A percentile compares a stretch with the other conserved stretches of the same genome.
Evolutionary conservation across 2,329 filamentous ascomycete genomes (phyloP).

Genomic region (Colletotrichum melonis): DNA sequence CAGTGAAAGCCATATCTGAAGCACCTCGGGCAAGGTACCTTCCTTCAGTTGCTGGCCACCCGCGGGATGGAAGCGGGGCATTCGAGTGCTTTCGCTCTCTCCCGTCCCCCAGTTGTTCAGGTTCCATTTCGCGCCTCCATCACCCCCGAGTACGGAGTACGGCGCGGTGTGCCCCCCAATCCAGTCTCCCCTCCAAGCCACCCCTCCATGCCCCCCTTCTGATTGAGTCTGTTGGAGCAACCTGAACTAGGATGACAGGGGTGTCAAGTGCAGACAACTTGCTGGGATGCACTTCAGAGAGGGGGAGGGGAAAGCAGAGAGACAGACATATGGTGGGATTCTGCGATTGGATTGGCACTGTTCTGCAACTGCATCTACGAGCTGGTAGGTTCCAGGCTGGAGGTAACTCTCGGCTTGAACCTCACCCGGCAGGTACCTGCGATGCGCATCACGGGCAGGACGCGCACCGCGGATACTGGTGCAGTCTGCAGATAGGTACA

Average conservation of each 20-base stretch:
- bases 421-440: conserved; percentile 13
- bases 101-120: neutral
- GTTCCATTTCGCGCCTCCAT: neutral
- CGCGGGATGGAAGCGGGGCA: conserved; percentile 14
- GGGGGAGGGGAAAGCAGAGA: conserved; percentile 3
- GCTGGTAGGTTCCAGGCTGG: conserved; percentile 5
- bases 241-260: conserved; percentile 16
- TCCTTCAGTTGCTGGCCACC: conserved; percentile 8
- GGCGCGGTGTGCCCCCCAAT: conserved; percentile 23
- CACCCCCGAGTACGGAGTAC: conserved; percentile 23
- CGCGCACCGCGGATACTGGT: conserved; percentile 20
- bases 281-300: conserved; percentile 4
- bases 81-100: conserved; percentile 16
- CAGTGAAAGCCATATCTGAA: neutral
- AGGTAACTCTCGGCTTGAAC: conserved; percentile 4
- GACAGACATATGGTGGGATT: neutral
- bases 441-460: conserved; percentile 13
- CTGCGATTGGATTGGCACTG: conserved; percentile 12
- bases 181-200: conserved; percentile 21
- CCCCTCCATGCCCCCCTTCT: conserved; percentile 29
- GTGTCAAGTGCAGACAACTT: neutral
- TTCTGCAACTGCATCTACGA: conserved; percentile 4
- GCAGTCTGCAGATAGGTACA: conserved; percentile 10
- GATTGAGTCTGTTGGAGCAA: conserved; percentile 28
- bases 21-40: neutral